Conservation (phyloP, 2,329 filamentous ascomycete genomes). For the Xylaria sp. region DNA sequence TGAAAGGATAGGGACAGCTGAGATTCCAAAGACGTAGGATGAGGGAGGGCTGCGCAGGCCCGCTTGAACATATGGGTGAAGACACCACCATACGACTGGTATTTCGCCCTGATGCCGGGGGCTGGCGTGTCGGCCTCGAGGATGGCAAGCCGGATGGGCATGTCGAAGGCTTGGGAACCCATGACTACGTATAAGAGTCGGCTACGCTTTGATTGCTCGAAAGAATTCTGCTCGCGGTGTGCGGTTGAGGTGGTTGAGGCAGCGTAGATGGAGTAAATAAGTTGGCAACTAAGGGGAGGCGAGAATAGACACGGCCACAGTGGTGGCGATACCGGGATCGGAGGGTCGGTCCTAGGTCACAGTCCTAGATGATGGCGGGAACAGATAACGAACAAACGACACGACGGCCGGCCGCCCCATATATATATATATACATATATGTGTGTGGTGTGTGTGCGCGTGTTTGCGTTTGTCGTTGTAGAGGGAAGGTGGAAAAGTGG, state of each 20-base stretch:
- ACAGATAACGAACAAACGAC: background rate
- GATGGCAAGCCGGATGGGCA: slow-evolving; percentile 80
- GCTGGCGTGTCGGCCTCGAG: slow-evolving; percentile 88
- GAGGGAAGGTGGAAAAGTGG: slow-evolving; percentile 16
- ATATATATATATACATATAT: slow-evolving; percentile 35
- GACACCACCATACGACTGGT: slow-evolving; percentile 77
- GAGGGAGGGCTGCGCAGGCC: slow-evolving; percentile 60
- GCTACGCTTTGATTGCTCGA: background rate
- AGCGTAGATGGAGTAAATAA: background rate
- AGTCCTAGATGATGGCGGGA: background rate
- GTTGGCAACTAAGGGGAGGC: background rate
- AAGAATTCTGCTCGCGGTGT: background rate
- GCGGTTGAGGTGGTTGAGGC: background rate
- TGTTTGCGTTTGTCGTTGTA: too few species aligned
- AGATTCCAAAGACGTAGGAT: slow-evolving; percentile 53
- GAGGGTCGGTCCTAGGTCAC: background rate
- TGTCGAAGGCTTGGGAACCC: slow-evolving; percentile 45
- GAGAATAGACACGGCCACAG: background rate
- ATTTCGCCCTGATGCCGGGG: slow-evolving; percentile 69
- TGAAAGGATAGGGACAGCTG: slow-evolving; percentile 70
- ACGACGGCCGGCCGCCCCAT: slow-evolving; percentile 16
- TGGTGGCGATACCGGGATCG: slow-evolving; percentile 5
- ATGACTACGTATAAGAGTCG: slow-evolving; percentile 31
- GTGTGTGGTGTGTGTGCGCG: too few species aligned
- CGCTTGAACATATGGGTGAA: slow-evolving; percentile 69